Evolutionary conservation across 176 grass and related monocot species (phyloP), one percentile per base, ranked within the genome.

Genomic region (Eragrostis nindensis): DNA sequence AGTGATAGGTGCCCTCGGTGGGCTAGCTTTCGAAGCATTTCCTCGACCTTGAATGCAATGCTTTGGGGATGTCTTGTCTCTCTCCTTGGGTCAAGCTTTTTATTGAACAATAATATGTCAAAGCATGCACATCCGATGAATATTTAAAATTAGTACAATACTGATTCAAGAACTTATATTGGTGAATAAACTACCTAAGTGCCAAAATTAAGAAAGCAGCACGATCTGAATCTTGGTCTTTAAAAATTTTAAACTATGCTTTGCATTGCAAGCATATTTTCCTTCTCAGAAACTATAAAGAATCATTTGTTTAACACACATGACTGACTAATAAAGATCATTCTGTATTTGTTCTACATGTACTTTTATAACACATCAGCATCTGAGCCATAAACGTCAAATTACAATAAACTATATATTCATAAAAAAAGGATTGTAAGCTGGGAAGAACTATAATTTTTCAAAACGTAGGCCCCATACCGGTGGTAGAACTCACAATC

Each of bases 401-500:
- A 60, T 3, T 53, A 74, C 4, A n/a, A 49, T 30, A 41, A 83
- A 39, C 70, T 55, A 21, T 9, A 50, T 39, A n/a, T 52, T 83
- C 5, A 22, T n/a, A 30, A 47, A 27, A 21, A 79, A 78, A 67
- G 17, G 60, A 24, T 83, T 74, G 24, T 49, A 61, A 62, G 62
- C 19, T 62, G 80, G 69, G 29, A 62, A 70, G 24, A 7, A 70
- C 18, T 79, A 45, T 19, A 14, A 44, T 26, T 81, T 79, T 62
- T 67, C 55, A 54, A 75, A 77, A 55, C 45, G 48, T 66, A 70
- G 66, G 7, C 59, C 66, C 36, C 83, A 75, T 94, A 98, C 92
- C 95, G 74, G 75, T 98, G 90, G 91, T 95, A 98, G 80, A 93
- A 95, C 67, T 98, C 95, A 86, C 95, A 98, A 83, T 98, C 95